A percentile compares a stretch with the other conserved stretches of the same genome.
Conservation (phyloP, 495 filamentous ascomycete species). For the Penicillium bovifimosum region DNA sequence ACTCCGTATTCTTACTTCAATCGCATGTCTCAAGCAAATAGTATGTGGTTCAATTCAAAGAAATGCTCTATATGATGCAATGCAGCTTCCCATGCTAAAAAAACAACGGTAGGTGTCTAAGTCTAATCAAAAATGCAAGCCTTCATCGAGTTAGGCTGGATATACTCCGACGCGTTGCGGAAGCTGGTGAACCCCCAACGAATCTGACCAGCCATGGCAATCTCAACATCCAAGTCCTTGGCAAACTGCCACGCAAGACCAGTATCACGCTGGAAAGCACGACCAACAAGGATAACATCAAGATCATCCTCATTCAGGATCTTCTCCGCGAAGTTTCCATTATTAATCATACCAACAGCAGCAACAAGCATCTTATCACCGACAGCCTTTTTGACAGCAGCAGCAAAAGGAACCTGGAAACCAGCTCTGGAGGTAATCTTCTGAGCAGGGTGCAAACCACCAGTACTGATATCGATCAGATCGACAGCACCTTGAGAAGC, state of each 20-base stretch:
- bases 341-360: constrained; percentile 60
- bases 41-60: background rate
- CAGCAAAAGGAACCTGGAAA: constrained; percentile 64
- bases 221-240: constrained; percentile 58
- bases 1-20: background rate
- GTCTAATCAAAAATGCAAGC: constrained; percentile 30
- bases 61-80: background rate
- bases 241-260: constrained; percentile 63
- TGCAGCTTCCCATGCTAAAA: background rate
- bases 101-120: constrained; percentile 2
- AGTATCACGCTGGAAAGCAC: constrained; percentile 67
- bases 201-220: constrained; percentile 62
- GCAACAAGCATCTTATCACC: constrained; percentile 55
- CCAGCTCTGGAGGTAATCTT: constrained; percentile 51
- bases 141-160: constrained; percentile 36
- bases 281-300: constrained; percentile 57
- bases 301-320: constrained; percentile 52
- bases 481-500: constrained; percentile 54
- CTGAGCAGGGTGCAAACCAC: constrained; percentile 55
- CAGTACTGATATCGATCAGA: constrained; percentile 60
- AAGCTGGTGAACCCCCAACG: constrained; percentile 49
- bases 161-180: constrained; percentile 33
- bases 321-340: constrained; percentile 51
- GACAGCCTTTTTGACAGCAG: constrained; percentile 57
- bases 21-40: background rate